Evolutionary conservation across 2,329 filamentous ascomycete species (phyloP), one percentile per base, ranked within the genome.

Genomic region (Helminthosporium solani): DNA sequence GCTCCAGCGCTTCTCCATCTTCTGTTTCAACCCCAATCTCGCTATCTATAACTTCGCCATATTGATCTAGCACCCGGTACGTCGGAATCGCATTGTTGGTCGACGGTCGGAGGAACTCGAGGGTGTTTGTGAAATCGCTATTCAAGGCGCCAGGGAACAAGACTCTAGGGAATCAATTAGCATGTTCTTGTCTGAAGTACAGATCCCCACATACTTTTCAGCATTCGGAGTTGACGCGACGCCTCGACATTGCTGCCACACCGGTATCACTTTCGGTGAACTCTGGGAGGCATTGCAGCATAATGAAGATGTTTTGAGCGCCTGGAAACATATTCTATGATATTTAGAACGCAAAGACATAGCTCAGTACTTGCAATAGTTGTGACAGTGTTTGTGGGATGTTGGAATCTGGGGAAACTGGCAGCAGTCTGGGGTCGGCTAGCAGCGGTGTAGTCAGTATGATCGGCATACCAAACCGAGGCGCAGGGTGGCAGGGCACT

Each of bases 91-190:
- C 86, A 27, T 84, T 77, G 59, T 85, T 81, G 42, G 84, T 81
- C 33, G 84, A 80, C 0, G 91, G 88, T 40, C 82, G 81, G 44
- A 88, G 82, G 71, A 96, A 97, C 33, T 80, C 77, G 70, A 97
- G 85, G 0, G 79, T 77, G 54, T 82, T 86, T 3, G 89, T 95
- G 72, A 99, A 99, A 52, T 89, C 88, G 68, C 90, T 96, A 70
- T 96, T 92, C 41, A 97, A 78, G 1, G 94, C 94, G n/a, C 94
- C 94, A 0, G 94, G 94, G 58, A 99, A 99, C 44, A 82, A 75
- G 9, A 83, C 78, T 46, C 80, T 84, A 40, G 14, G 5, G 3
- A 16, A n/a, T 18, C 11, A 25, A 15, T 41, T 15, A 41, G 27
- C 16, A 23, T n/a, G 7, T 11, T 21, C 23, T 15, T 19, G 8